Evolutionary conservation across 2,329 filamentous ascomycete species (phyloP), one percentile per base, ranked within the genome.

Genomic region (Kalaharituber pfeilii): DNA sequence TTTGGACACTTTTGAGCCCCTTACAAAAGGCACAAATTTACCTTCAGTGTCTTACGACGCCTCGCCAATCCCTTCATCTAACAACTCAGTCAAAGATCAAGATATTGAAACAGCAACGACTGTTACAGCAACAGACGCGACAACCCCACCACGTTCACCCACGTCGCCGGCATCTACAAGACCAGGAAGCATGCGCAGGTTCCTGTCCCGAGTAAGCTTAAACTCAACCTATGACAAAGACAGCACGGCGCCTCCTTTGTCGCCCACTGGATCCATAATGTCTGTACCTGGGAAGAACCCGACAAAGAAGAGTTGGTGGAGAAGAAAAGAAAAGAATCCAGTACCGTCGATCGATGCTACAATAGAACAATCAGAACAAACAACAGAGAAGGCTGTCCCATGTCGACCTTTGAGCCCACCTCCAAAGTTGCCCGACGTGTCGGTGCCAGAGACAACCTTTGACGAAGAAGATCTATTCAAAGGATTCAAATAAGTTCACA

Each of bases 141-240:
- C 42, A 47, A 47, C 42, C 5, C 42, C 42, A 13, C 42, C 42
- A 20, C 42, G 42, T 11, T 47, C 42, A 11, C 42, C 42, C 24
- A 47, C 42, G 13, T 47, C 42, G 24, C 42, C 42, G 5, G 15
- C 42, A 22, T 47, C 42, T 13, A 47, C 47, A 5, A 50, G 47
- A 30, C 47, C 47, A 18, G 47, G 47, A 15, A 50, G 47, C 22
- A 50, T 50, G 47, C 47, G 47, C 47, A 50, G 27, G 26, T 50
- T 50, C 22, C 26, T 50, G 15, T 28, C 25, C 22, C 28, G 27
- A 29, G 47, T 50, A 11, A 50, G 47, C 22, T 25, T 50, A 15
- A 28, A 50, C 22, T 50, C 47, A 20, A 50, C 47, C n/a, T 50
- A 50, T 25, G 27, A 28, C 8, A 28, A 28, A 28, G 47, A 50